Conservation (phyloP, 768 basidiomycete species). For the Leccinellum luteum region DNA sequence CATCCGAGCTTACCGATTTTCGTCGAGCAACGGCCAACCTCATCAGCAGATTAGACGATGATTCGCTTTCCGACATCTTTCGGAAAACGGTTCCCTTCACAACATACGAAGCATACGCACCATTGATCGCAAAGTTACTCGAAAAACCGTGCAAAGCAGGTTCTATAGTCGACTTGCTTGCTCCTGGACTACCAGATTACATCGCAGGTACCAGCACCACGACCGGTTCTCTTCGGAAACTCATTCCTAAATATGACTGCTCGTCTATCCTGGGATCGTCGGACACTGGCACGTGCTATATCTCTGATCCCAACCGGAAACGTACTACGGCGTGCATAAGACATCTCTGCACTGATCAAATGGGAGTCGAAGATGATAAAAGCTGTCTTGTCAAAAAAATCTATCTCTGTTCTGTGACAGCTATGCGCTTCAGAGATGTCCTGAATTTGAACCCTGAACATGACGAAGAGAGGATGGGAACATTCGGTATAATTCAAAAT, state of each 20-base stretch:
- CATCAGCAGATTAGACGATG: too few species aligned
- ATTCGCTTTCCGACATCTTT: slow-evolving; percentile 1
- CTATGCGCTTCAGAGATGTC: too few species aligned
- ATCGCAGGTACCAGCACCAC: slow-evolving; percentile 7
- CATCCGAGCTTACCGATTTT: too few species aligned
- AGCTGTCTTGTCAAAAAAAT: too few species aligned
- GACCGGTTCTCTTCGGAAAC: too few species aligned
- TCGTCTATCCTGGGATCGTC: not conserved
- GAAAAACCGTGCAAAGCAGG: not conserved
- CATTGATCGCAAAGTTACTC: slow-evolving; percentile 9
- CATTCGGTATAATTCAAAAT: not conserved
- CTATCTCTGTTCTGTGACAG: too few species aligned
- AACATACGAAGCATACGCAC: slow-evolving; percentile 16
- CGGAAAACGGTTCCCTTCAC: slow-evolving; percentile 11
- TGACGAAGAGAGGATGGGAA: not conserved
- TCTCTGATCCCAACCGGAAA: not conserved
- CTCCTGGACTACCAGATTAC: slow-evolving; percentile 20
- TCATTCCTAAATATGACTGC: too few species aligned
- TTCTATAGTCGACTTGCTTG: too few species aligned
- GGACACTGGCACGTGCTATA: too few species aligned
- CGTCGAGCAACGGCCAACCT: too few species aligned
- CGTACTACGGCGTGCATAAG: slow-evolving; percentile 1
- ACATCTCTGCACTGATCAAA: not conserved
- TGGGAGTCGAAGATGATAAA: not conserved
- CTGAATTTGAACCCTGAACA: too few species aligned